Conservation (phyloP, 768 basidiomycete genomes). For the Auricularia cornea region DNA sequence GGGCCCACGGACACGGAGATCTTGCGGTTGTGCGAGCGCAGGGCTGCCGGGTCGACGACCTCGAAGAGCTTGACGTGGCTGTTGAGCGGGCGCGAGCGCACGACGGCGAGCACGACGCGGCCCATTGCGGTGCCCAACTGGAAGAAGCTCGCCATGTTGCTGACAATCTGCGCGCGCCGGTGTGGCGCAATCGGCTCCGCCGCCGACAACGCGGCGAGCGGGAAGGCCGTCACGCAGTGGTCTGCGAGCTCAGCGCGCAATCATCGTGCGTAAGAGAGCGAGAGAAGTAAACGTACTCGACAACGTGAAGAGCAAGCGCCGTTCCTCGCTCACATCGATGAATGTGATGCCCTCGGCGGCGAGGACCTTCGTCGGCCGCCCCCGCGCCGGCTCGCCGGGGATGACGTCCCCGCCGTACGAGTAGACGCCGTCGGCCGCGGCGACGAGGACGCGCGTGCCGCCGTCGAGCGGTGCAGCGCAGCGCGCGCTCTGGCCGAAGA, state of each 20-base stretch:
- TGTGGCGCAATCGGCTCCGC: not conserved
- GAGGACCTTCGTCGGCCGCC: not conserved
- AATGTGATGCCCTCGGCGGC: not conserved
- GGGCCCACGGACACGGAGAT: not conserved
- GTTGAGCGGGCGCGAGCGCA: not conserved
- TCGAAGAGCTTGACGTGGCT: conserved; percentile 1
- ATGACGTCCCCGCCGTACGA: not conserved
- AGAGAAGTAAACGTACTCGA: not conserved
- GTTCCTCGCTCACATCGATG: not conserved
- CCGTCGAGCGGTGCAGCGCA: not conserved
- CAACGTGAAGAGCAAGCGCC: not conserved
- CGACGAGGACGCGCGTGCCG: not conserved
- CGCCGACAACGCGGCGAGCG: not conserved
- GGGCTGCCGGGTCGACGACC: not conserved
- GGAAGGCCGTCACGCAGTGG: not conserved
- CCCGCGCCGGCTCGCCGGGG: not conserved
- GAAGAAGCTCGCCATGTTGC: not conserved
- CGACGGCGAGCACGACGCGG: not conserved
- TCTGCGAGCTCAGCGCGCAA: not conserved
- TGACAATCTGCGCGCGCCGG: not conserved
- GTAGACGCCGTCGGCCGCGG: not conserved
- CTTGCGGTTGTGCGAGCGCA: not conserved
- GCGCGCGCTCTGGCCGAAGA: not conserved
- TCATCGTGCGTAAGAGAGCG: too few species aligned
- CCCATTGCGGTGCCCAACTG: not conserved